Percentiles rank a stretch among this genome's conserved stretches.
These are phyloP conservation scores for Heliosperma pusillum DNA, from an alignment of 148 eudicot species.

Conservation along the genomic window DNA sequence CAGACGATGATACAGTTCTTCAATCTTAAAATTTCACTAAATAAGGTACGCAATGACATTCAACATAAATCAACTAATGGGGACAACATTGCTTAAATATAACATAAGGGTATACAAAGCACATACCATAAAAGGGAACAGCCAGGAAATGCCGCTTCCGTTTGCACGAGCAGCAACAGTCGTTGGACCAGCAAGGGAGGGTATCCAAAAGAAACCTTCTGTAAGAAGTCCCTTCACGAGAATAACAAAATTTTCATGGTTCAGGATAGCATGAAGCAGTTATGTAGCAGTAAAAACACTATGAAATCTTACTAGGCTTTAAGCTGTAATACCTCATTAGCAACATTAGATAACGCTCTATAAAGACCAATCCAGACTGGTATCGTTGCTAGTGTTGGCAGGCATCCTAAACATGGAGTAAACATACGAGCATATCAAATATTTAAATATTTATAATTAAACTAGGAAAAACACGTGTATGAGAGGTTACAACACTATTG, in stretches of 20 bases:
- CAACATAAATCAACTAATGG: neutral
- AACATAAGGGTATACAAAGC: constrained; percentile 3
- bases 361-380: constrained; percentile 99
- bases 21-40: neutral
- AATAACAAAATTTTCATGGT: constrained; percentile 7
- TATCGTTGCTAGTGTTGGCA: constrained; percentile 91
- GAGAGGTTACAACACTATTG: neutral
- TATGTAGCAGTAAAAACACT: neutral
- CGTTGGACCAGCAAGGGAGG: constrained; percentile 95
- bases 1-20: neutral
- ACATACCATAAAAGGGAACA: constrained; percentile 88
- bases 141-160: constrained; percentile 95
- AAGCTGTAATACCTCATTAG: constrained; percentile 61
- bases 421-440: neutral
- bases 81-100: neutral
- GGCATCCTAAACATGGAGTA: constrained; percentile 49
- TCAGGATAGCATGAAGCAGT: neutral
- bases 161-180: constrained; percentile 71
- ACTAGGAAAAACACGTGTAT: constrained; percentile 4
- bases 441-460: neutral
- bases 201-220: constrained; percentile 97
- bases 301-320: neutral
- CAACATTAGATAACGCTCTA: constrained; percentile 94
- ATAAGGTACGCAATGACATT: neutral
- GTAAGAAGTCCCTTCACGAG: constrained; percentile 70